Percentiles rank a stretch among this genome's conserved stretches.
phyloP scores from a whole-genome alignment of 768 basidiomycete species.

The Holtermannia corniformis region DNA sequence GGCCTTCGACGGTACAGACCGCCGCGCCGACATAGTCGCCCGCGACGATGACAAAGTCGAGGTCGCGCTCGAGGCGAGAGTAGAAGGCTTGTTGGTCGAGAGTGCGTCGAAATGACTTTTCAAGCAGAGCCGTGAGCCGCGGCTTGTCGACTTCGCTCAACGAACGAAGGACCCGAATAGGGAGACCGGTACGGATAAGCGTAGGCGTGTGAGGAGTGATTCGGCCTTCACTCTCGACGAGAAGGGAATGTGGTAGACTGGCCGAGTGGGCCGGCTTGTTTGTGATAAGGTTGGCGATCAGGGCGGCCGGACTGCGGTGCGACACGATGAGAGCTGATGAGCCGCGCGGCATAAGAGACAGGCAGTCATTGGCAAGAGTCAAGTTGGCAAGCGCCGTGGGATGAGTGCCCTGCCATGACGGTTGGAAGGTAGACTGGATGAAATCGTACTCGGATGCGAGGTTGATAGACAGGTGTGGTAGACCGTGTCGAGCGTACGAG shows the following conservation, averaged over 20 bases:
- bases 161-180: constrained; percentile 69
- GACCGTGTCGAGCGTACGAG: constrained; percentile 87
- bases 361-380: constrained; percentile 70
- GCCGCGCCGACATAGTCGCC: constrained; percentile 95
- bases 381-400: constrained; percentile 83
- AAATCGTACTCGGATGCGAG: constrained; percentile 74
- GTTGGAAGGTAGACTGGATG: constrained; percentile 75
- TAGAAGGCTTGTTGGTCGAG: constrained; percentile 71
- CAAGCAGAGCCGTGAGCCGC: constrained; percentile 72
- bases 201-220: constrained; percentile 88
- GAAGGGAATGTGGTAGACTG: constrained; percentile 83
- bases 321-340: constrained; percentile 96
- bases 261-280: constrained; percentile 96
- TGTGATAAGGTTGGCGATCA: constrained; percentile 95
- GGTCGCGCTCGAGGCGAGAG: constrained; percentile 57
- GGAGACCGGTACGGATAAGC: constrained; percentile 75
- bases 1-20: constrained; percentile 63
- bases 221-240: constrained; percentile 52
- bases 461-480: constrained; percentile 93
- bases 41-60: constrained; percentile 88
- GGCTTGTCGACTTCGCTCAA: constrained; percentile 56
- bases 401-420: constrained; percentile 63
- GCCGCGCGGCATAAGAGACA: constrained; percentile 81
- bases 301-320: constrained; percentile 85
- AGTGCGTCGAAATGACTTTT: constrained; percentile 69